A percentile compares a stretch with the other conserved stretches of the same genome.
These are phyloP conservation scores for Yamadazyma sp. DNA, from an alignment of 1,139 yeast genomes.

Conservation along the genomic window DNA sequence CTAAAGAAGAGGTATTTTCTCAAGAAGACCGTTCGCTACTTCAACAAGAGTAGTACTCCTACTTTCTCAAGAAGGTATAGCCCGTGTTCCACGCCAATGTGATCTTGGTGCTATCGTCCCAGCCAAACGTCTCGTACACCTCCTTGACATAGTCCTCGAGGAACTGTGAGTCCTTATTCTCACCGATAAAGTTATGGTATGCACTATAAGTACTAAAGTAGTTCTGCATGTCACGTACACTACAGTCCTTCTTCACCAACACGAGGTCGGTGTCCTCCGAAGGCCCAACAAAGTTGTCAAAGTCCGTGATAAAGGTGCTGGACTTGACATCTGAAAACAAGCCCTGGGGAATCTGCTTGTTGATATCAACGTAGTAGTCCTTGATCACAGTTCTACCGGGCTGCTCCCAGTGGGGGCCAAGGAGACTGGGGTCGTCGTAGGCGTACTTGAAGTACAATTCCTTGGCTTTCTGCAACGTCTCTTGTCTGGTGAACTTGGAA, in stretches of 20 bases:
- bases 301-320: constrained; percentile 25
- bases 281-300: constrained; percentile 15
- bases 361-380: constrained; percentile 27
- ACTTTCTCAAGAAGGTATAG: constrained; percentile 27
- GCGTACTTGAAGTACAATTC: constrained; percentile 31
- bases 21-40: too few relatives aligned
- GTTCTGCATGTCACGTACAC: constrained; percentile 25
- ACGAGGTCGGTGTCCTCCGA: constrained; percentile 22
- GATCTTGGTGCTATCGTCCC: constrained; percentile 23
- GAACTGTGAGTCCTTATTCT: constrained; percentile 26
- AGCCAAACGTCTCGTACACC: constrained; percentile 20
- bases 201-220: constrained; percentile 42
- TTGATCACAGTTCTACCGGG: constrained; percentile 42
- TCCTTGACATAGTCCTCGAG: constrained; percentile 23
- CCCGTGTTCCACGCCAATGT: constrained; percentile 43
- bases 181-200: constrained; percentile 32
- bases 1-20: too few relatives aligned
- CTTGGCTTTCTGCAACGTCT: constrained; percentile 22
- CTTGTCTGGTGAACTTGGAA: constrained; percentile 13
- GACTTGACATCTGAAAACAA: constrained; percentile 28
- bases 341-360: constrained; percentile 30
- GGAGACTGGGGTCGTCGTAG: constrained; percentile 34
- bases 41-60: not conserved
- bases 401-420: constrained; percentile 48
- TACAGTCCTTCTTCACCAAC: constrained; percentile 21